These are phyloP conservation scores for Tolypocladium amazonense DNA, from an alignment of 2,329 filamentous ascomycete species.

Conservation along the genomic window DNA sequence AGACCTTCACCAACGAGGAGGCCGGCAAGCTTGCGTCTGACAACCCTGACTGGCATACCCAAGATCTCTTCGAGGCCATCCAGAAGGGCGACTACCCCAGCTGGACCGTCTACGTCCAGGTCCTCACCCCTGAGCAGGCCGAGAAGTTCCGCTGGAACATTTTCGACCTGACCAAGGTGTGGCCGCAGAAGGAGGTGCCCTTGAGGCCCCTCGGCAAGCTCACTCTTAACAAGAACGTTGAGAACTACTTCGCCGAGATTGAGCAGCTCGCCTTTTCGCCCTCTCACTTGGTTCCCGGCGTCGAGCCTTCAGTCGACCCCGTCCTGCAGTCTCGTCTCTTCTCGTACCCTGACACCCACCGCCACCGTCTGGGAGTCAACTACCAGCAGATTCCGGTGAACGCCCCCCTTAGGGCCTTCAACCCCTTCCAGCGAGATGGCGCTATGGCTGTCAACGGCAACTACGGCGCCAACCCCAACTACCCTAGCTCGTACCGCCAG, in stretches of 20 bases:
- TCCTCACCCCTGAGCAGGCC: conserved; percentile 50
- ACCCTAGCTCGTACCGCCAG: conserved; percentile 37
- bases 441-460: conserved; percentile 58
- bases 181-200: conserved; percentile 54
- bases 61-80: conserved; percentile 56
- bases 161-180: conserved; percentile 61
- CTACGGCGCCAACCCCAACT: conserved; percentile 50
- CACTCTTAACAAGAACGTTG: conserved; percentile 52
- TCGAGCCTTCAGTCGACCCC: conserved; percentile 51
- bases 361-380: conserved; percentile 52
- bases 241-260: conserved; percentile 61
- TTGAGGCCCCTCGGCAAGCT: conserved; percentile 50
- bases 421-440: conserved; percentile 67
- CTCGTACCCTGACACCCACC: conserved; percentile 51
- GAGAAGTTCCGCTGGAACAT: conserved; percentile 51
- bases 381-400: conserved; percentile 57
- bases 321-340: conserved; percentile 51
- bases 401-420: conserved; percentile 41
- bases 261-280: conserved; percentile 60
- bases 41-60: conserved; percentile 52
- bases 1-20: conserved; percentile 48
- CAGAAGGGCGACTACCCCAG: conserved; percentile 47
- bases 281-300: conserved; percentile 51
- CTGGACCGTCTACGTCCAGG: conserved; percentile 56
- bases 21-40: conserved; percentile 40